A percentile compares a stretch with the other conserved stretches of the same genome.
Evolutionary conservation across 768 basidiomycete genomes (phyloP).

Genomic region (Suillus plorans): DNA sequence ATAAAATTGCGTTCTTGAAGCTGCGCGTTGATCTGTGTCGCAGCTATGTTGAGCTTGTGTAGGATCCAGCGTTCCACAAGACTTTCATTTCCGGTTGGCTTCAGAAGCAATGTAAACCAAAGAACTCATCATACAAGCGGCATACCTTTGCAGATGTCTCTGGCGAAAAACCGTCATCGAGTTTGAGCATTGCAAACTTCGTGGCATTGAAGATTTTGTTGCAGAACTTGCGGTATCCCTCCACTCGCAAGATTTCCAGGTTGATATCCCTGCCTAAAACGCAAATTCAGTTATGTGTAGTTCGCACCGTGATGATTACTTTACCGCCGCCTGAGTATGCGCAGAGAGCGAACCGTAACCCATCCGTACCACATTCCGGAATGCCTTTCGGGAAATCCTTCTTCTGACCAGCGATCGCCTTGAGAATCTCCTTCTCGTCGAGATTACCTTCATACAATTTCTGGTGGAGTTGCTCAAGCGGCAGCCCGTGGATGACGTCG

Average conservation of each 20-base stretch:
- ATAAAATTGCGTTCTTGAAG: conserved; percentile 89
- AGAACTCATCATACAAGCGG: background rate
- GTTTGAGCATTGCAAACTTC: conserved; percentile 98
- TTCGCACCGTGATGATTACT: conserved; percentile 9
- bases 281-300: background rate
- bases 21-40: conserved; percentile 70
- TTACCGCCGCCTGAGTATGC: conserved; percentile 89
- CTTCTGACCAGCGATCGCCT: conserved; percentile 95
- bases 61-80: conserved; percentile 95
- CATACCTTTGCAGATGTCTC: conserved; percentile 64
- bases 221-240: conserved; percentile 99
- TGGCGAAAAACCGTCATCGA: conserved; percentile 83
- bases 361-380: conserved; percentile 97
- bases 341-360: conserved; percentile 91
- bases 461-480: conserved; percentile 76
- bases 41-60: conserved; percentile 87
- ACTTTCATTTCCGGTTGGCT: conserved; percentile 89
- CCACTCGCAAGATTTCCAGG: conserved; percentile 91
- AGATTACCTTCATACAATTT: conserved; percentile 91
- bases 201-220: conserved; percentile 99
- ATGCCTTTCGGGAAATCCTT: conserved; percentile 99
- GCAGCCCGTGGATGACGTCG: conserved; percentile 86
- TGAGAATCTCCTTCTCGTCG: conserved; percentile 88
- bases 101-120: conserved; percentile 2
- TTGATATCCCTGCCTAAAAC: conserved; percentile 90